phyloP scores from a whole-genome alignment of 768 basidiomycete genomes.

The Amanita exitialis region DNA sequence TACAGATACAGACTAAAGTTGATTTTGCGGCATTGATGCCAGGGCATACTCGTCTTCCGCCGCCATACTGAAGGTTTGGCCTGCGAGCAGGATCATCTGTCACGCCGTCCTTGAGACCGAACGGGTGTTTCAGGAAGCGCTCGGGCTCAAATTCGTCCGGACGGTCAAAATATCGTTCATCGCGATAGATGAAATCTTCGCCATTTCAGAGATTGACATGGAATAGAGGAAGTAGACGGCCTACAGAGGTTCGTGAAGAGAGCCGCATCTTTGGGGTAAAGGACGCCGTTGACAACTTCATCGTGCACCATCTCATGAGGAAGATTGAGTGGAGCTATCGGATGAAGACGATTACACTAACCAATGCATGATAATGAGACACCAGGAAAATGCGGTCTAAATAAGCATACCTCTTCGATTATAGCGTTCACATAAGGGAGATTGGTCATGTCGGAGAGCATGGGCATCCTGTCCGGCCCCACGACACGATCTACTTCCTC shows the following conservation, averaged over 20 bases:
- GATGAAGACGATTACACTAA: constrained; percentile 6
- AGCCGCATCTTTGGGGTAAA: constrained; percentile 11
- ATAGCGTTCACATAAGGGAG: constrained; percentile 13
- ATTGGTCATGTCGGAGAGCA: constrained; percentile 8
- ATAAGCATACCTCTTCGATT: constrained; percentile 9
- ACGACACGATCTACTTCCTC: constrained; percentile 16
- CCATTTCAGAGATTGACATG: neutral
- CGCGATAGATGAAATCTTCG: constrained; percentile 15
- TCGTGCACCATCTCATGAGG: constrained; percentile 4
- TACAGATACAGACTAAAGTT: neutral
- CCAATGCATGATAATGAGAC: neutral
- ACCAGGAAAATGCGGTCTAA: neutral
- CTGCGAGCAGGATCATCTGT: constrained; percentile 8
- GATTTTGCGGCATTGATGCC: constrained; percentile 12
- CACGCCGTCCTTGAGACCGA: constrained; percentile 5
- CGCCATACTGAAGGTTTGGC: constrained; percentile 9
- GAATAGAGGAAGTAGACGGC: neutral
- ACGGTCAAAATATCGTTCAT: constrained; percentile 13
- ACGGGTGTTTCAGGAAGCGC: constrained; percentile 11
- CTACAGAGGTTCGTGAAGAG: constrained; percentile 16
- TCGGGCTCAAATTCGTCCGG: constrained; percentile 15
- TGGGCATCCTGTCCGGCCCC: constrained; percentile 13
- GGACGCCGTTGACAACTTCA: constrained; percentile 2
- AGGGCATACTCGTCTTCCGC: constrained; percentile 13
- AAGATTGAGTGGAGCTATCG: constrained; percentile 3